Percentiles rank a stretch among this genome's conserved stretches.
phyloP scores from a whole-genome alignment of 2,329 filamentous ascomycete genomes.

The Raffaelea arxii region DNA sequence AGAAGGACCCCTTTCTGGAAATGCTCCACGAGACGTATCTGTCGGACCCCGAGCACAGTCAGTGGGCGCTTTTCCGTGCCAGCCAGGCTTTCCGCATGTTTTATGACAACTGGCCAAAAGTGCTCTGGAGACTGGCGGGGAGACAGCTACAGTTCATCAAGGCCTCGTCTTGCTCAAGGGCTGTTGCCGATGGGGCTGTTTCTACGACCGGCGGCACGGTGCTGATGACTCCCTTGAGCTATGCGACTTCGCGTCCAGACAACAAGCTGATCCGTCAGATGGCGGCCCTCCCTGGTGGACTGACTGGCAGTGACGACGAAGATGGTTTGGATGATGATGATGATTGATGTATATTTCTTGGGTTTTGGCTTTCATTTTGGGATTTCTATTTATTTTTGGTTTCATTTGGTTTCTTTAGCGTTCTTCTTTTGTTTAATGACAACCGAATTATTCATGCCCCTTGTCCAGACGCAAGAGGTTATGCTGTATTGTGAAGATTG shows the following conservation, averaged over 20 bases:
- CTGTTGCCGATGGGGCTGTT: constrained; percentile 9
- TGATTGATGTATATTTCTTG: too few species aligned
- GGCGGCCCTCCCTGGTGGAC: constrained; percentile 7
- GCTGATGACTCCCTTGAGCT: constrained; percentile 26
- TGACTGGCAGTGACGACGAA: background rate
- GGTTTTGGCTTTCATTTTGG: too few species aligned
- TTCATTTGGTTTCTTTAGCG: too few species aligned
- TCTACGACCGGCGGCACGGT: constrained; percentile 17
- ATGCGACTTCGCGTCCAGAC: constrained; percentile 26
- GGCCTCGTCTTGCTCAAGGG: constrained; percentile 11
- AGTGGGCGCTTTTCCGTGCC: constrained; percentile 42
- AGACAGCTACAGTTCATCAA: constrained; percentile 40
- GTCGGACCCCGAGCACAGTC: constrained; percentile 19
- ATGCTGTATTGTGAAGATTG: too few species aligned
- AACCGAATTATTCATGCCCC: too few species aligned
- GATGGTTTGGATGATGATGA: background rate
- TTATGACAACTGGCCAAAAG: constrained; percentile 16
- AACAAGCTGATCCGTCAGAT: constrained; percentile 16
- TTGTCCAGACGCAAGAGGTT: too few species aligned
- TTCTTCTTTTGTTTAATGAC: too few species aligned
- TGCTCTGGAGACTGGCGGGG: constrained; percentile 39
- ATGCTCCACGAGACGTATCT: constrained; percentile 21
- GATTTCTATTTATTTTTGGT: too few species aligned
- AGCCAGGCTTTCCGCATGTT: constrained; percentile 35
- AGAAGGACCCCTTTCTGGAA: constrained; percentile 27